Conservation (phyloP, 306 rosid species). For the Pachyrhizus erosus region DNA sequence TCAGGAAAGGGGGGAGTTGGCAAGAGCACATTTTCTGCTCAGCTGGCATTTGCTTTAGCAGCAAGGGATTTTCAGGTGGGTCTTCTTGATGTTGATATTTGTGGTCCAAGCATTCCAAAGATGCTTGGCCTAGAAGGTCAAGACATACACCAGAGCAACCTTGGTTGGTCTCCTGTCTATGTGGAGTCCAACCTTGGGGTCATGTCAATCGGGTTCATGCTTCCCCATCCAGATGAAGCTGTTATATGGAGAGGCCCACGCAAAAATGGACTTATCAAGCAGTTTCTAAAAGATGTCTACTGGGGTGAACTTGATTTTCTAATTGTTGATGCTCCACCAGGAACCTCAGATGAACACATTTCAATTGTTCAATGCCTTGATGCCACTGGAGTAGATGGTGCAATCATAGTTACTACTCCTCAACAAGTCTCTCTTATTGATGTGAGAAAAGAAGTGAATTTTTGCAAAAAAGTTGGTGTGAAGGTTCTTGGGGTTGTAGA, state of each 20-base stretch:
- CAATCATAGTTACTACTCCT: conserved; percentile 93
- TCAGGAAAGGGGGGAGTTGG: conserved; percentile 99
- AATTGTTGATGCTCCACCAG: conserved; percentile 95
- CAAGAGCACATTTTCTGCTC: conserved; percentile 95
- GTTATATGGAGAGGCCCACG: conserved; percentile 95
- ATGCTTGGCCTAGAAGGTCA: conserved; percentile 96
- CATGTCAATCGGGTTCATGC: conserved; percentile 94
- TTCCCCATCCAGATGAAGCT: conserved; percentile 80
- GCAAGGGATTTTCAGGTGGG: conserved; percentile 91
- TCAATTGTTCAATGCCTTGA: conserved; percentile 83
- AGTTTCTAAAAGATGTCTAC: conserved; percentile 83
- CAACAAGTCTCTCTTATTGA: conserved; percentile 91
- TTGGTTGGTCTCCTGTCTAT: conserved; percentile 97
- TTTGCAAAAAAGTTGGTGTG: conserved; percentile 87
- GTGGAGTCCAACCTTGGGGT: conserved; percentile 93
- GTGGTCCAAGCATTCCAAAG: conserved; percentile 98
- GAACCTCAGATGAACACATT: conserved; percentile 95
- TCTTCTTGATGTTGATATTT: conserved; percentile 92
- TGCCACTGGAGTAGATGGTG: conserved; percentile 78
- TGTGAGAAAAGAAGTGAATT: conserved; percentile 87
- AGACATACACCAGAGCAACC: conserved; percentile 93
- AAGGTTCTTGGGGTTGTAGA: conserved; percentile 87
- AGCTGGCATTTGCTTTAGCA: conserved; percentile 87
- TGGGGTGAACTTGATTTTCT: conserved; percentile 97
- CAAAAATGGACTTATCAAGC: conserved; percentile 86